Evolutionary conservation across 768 basidiomycete genomes (phyloP).

Genomic region (Tephrocybe rancida): DNA sequence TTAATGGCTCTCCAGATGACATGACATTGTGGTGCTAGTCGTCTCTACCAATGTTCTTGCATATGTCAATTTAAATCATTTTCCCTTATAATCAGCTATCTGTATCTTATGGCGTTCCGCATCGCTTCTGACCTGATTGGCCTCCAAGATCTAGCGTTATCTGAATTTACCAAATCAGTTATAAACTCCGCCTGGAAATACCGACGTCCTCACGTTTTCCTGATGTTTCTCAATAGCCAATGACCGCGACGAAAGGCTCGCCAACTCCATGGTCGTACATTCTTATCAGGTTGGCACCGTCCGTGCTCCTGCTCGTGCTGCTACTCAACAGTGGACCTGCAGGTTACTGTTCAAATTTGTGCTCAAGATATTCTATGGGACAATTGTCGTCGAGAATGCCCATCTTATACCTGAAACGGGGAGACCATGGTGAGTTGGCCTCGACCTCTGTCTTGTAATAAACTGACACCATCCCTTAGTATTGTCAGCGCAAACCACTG

Average conservation of each 20-base stretch:
- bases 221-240: too few species aligned
- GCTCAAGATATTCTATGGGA: constrained; percentile 89
- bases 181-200: too few species aligned
- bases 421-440: constrained; percentile 61
- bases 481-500: constrained; percentile 87
- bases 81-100: too few species aligned
- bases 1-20: too few species aligned
- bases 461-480: constrained; percentile 35
- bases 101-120: too few species aligned
- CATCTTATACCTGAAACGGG: constrained; percentile 74
- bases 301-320: neutral
- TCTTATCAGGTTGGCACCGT: constrained; percentile 55
- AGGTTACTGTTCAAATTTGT: constrained; percentile 80
- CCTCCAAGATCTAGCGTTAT: too few species aligned
- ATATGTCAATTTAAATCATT: too few species aligned
- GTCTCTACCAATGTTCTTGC: too few species aligned
- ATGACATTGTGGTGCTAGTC: too few species aligned
- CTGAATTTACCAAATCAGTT: too few species aligned
- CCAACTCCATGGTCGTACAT: constrained; percentile 63
- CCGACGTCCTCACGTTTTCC: too few species aligned
- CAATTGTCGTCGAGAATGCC: constrained; percentile 82
- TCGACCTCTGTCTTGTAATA: neutral
- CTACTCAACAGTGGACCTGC: neutral
- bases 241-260: constrained; percentile 30
- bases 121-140: too few species aligned